Conservation (phyloP, 345 rosid species). For the Psidium friedrichsthalianum region DNA sequence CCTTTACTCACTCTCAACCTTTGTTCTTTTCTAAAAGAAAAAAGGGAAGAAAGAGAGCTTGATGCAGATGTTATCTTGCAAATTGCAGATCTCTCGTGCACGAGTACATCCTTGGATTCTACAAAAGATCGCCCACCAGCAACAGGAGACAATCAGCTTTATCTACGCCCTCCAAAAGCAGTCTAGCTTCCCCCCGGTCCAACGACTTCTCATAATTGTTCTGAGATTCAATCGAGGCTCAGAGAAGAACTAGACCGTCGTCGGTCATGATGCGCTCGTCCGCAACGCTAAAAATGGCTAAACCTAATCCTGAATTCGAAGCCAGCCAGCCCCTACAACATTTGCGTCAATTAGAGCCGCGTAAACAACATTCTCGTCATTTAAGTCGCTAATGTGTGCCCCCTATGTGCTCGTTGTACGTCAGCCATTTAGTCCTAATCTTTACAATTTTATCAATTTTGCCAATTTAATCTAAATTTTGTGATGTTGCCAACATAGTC, state of each 20-base stretch:
- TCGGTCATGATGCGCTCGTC: not conserved
- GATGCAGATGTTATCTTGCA: not conserved
- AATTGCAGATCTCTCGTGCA: not conserved
- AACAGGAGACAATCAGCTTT: not conserved
- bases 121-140: not conserved
- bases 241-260: not conserved
- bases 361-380: not conserved
- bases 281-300: not conserved
- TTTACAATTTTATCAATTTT: too few relatives aligned
- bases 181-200: not conserved
- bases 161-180: not conserved
- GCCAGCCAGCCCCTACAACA: not conserved
- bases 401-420: accelerated
- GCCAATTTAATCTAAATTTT: accelerated
- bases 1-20: not conserved
- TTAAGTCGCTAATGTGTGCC: not conserved
- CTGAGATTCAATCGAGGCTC: not conserved
- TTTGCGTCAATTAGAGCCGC: not conserved
- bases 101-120: not conserved
- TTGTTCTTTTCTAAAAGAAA: not conserved
- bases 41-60: not conserved
- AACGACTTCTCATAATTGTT: not conserved
- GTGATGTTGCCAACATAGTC: accelerated
- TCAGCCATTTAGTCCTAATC: accelerated
- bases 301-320: not conserved